These are phyloP conservation scores for Pseudocohnilembus persalinus DNA, from an alignment of 169 alveolate genomes.

Conservation along the genomic window DNA sequence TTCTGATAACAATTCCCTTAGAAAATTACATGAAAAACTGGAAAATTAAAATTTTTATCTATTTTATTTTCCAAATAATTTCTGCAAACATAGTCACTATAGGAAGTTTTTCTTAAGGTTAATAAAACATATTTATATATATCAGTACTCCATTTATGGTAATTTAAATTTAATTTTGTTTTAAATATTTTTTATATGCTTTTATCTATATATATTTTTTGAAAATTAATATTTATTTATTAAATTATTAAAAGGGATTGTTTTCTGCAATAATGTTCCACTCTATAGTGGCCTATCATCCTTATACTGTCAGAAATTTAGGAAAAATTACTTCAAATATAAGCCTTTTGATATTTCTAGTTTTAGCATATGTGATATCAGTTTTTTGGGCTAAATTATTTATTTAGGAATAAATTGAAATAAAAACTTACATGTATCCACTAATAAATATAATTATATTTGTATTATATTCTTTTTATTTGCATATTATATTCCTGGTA, in stretches of 20 bases:
- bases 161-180: no score
- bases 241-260: neutral
- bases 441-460: neutral
- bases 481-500: no score
- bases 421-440: neutral
- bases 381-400: neutral
- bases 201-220: no score
- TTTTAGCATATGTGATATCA: neutral
- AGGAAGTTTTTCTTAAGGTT: neutral
- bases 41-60: neutral
- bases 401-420: neutral
- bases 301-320: neutral
- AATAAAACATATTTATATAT: neutral
- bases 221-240: no score
- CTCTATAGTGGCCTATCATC: neutral
- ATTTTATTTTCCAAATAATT: no score
- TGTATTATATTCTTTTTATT: neutral
- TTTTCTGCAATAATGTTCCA: neutral
- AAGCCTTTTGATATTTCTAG: neutral
- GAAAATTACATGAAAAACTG: neutral
- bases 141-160: neutral
- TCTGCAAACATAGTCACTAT: neutral
- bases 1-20: no score
- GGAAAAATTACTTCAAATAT: no score
- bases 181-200: no score